Evolutionary conservation across 2,329 filamentous ascomycete genomes (phyloP).

Genomic region (Apiospora aurea): DNA sequence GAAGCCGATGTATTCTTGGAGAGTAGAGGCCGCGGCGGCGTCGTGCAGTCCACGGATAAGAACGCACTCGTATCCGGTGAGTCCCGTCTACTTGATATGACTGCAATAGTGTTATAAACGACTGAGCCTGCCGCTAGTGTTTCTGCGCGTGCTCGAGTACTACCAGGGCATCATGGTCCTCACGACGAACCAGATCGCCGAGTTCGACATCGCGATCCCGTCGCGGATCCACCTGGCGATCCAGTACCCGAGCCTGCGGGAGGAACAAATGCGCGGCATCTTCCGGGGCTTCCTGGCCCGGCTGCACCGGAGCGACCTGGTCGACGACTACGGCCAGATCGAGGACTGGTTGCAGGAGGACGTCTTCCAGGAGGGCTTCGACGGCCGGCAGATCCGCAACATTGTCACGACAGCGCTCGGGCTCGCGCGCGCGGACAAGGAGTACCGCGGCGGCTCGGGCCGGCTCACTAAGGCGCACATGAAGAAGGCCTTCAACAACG

Average conservation of each 20-base stretch:
- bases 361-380: neutral
- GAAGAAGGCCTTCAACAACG: neutral
- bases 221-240: conserved; percentile 35
- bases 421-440: conserved; percentile 4
- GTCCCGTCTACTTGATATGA: too few species aligned
- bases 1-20: conserved; percentile 44
- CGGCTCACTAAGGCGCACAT: neutral
- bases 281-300: conserved; percentile 29
- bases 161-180: conserved; percentile 34
- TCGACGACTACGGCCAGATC: neutral
- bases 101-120: too few species aligned
- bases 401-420: conserved; percentile 27
- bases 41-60: neutral
- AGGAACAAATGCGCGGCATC: conserved; percentile 35
- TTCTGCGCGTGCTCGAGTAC: conserved; percentile 28
- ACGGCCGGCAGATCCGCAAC: conserved; percentile 31
- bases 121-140: neutral
- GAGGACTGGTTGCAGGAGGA: neutral
- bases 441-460: neutral
- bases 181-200: conserved; percentile 33
- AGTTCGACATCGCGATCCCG: conserved; percentile 36
- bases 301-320: conserved; percentile 23
- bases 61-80: too few species aligned
- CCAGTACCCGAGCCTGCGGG: conserved; percentile 30
- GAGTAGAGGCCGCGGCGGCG: conserved; percentile 14